Evolutionary conservation across 2,329 filamentous ascomycete species (phyloP).

Genomic region (Fusarium sp.): DNA sequence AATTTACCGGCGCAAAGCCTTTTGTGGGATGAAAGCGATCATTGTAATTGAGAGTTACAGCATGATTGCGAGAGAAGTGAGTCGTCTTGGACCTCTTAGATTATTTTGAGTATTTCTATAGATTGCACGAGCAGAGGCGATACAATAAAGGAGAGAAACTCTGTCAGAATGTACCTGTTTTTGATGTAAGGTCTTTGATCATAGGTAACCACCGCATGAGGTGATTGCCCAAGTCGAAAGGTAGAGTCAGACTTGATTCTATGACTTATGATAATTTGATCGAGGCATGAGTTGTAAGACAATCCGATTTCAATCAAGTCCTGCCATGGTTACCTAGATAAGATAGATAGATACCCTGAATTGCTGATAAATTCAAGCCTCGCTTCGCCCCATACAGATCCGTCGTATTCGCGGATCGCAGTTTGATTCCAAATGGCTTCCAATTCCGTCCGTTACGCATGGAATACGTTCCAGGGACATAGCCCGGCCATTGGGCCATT

Average conservation of each 20-base stretch:
- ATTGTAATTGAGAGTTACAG: neutral
- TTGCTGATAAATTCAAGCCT: conserved; percentile 26
- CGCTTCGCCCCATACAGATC: conserved; percentile 11
- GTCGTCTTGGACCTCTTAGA: accelerated
- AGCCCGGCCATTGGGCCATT: no score
- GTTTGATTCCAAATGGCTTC: conserved; percentile 31
- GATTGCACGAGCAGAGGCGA: no score
- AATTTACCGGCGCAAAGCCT: conserved; percentile 29
- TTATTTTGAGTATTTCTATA: neutral
- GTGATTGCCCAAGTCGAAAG: neutral
- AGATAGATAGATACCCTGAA: conserved; percentile 7
- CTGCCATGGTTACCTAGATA: neutral
- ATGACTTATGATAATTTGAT: neutral
- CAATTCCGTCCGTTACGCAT: neutral
- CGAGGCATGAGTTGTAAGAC: neutral
- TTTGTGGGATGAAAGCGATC: neutral
- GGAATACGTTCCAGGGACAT: neutral
- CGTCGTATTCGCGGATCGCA: conserved; percentile 23
- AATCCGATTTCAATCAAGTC: neutral
- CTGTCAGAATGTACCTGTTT: neutral
- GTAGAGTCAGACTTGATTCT: neutral
- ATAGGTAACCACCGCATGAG: neutral
- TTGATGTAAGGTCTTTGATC: neutral
- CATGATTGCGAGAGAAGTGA: neutral
- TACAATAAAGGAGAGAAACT: accelerated